phyloP scores from a whole-genome alignment of 345 rosid genomes.

The Hirschfeldia incana region DNA sequence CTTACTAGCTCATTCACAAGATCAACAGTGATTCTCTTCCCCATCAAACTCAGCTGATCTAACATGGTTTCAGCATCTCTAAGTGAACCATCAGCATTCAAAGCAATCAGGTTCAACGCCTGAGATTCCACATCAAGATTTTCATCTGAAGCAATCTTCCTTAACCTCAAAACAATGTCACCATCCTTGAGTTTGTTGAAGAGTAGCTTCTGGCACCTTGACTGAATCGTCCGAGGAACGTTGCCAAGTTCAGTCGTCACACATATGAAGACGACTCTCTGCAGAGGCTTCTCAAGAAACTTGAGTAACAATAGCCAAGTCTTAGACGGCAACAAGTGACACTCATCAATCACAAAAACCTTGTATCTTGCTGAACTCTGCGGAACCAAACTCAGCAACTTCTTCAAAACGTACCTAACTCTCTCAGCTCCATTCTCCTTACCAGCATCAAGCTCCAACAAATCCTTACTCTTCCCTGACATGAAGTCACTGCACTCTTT shows the following conservation, averaged over 20 bases:
- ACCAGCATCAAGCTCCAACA: constrained; percentile 73
- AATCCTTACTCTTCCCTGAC: constrained; percentile 60
- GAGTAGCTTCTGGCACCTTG: constrained; percentile 76
- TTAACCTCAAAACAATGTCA: constrained; percentile 62
- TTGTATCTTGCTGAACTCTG: constrained; percentile 52
- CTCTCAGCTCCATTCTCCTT: constrained; percentile 65
- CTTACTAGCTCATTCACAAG: constrained; percentile 95
- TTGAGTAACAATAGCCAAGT: constrained; percentile 85
- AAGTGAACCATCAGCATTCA: constrained; percentile 92
- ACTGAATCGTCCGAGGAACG: constrained; percentile 86
- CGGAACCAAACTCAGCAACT: constrained; percentile 50
- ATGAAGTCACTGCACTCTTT: constrained; percentile 66
- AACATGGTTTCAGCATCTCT: constrained; percentile 94
- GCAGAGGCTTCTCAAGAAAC: constrained; percentile 78
- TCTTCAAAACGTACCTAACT: constrained; percentile 58
- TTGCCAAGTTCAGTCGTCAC: constrained; percentile 76
- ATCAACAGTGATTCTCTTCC: constrained; percentile 73
- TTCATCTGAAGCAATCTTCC: constrained; percentile 66
- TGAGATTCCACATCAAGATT: constrained; percentile 74
- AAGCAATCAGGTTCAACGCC: constrained; percentile 82
- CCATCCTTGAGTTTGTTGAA: constrained; percentile 84
- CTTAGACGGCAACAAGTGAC: constrained; percentile 81
- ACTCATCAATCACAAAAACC: constrained; percentile 85
- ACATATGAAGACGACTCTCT: constrained; percentile 69
- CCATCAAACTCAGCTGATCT: constrained; percentile 89